Conservation (phyloP, 495 filamentous ascomycete species). For the Staphylotrichum longicolle region DNA sequence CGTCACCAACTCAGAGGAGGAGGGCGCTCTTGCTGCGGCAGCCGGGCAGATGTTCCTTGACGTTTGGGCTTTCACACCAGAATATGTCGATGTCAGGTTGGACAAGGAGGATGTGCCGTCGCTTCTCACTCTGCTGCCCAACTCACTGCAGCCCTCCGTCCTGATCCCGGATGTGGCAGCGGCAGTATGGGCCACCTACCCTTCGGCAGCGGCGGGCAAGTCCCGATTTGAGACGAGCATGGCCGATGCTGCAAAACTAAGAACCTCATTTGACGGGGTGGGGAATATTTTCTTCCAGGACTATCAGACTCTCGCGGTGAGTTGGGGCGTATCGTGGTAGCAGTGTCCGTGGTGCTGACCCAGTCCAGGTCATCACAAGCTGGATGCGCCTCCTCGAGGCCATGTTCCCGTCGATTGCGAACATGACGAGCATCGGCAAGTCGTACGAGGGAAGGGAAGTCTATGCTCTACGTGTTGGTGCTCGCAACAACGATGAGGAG, state of each 20-base stretch:
- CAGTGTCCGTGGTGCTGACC: constrained; percentile 7
- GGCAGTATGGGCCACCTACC: constrained; percentile 75
- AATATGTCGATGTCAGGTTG: constrained; percentile 86
- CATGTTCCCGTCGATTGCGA: constrained; percentile 79
- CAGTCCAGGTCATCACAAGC: constrained; percentile 44
- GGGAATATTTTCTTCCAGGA: constrained; percentile 81
- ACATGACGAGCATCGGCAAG: constrained; percentile 70
- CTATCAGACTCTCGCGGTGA: constrained; percentile 78
- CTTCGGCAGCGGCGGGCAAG: constrained; percentile 37
- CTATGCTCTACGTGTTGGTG: constrained; percentile 74
- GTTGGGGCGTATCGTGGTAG: constrained; percentile 30
- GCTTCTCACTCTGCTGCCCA: constrained; percentile 78
- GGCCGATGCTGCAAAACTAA: constrained; percentile 33
- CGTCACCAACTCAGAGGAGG: constrained; percentile 66
- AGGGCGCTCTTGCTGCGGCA: constrained; percentile 68
- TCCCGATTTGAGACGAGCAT: constrained; percentile 24
- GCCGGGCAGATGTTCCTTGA: constrained; percentile 76
- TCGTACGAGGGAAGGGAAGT: constrained; percentile 88
- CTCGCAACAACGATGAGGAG: constrained; percentile 45
- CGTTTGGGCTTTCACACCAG: constrained; percentile 79
- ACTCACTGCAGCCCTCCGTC: constrained; percentile 69
- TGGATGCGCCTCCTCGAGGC: constrained; percentile 91
- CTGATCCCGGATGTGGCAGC: constrained; percentile 82
- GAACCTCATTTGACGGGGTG: constrained; percentile 37
- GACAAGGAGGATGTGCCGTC: constrained; percentile 73